Conservation (phyloP, 768 basidiomycete genomes). For the Lentinula edodes region DNA sequence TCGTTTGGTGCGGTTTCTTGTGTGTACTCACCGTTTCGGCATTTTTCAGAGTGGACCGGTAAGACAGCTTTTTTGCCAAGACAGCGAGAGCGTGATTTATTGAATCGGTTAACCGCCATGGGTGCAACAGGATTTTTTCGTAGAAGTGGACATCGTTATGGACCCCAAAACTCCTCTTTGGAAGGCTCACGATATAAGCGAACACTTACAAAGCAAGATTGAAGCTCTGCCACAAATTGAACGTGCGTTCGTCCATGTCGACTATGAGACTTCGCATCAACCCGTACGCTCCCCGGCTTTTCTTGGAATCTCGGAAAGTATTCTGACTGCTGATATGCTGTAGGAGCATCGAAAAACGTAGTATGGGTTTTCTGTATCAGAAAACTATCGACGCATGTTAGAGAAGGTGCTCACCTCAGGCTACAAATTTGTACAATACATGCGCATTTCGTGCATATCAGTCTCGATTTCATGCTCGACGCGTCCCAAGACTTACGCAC, state of each 20-base stretch:
- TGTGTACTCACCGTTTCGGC: neutral
- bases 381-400: neutral
- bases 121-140: slow-evolving; percentile 68
- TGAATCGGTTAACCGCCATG: neutral
- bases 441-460: neutral
- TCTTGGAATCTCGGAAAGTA: neutral
- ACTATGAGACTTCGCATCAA: slow-evolving; percentile 62
- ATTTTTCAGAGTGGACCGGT: slow-evolving; percentile 6
- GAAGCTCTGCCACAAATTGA: slow-evolving; percentile 87
- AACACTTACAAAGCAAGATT: slow-evolving; percentile 82
- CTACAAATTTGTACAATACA: neutral
- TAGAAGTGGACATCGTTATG: slow-evolving; percentile 96
- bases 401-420: neutral
- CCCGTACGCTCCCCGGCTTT: neutral
- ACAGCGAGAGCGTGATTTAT: neutral
- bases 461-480: neutral
- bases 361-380: neutral
- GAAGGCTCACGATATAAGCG: slow-evolving; percentile 83
- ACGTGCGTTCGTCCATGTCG: slow-evolving; percentile 91
- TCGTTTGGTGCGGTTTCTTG: neutral
- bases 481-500: neutral
- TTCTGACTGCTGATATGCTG: neutral
- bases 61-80: neutral
- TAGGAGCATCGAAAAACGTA: slow-evolving; percentile 1
- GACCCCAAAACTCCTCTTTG: slow-evolving; percentile 81